These are phyloP conservation scores for Leccinellum luteum DNA, from an alignment of 768 basidiomycete genomes.

Conservation along the genomic window DNA sequence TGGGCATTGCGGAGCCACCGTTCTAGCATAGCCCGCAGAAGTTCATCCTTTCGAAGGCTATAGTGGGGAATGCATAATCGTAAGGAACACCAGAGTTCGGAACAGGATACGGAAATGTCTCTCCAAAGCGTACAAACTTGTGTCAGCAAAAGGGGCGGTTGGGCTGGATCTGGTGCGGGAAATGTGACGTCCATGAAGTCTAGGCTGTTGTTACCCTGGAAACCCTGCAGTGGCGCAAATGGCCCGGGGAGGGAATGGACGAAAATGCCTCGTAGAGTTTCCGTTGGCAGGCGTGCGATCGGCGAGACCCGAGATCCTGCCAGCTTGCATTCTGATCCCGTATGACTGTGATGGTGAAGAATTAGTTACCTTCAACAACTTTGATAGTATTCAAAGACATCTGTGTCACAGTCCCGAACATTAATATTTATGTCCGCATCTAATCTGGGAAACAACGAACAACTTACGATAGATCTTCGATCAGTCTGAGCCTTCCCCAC, in stretches of 20 bases:
- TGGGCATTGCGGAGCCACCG: neutral
- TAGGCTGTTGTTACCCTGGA: neutral
- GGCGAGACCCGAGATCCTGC: neutral
- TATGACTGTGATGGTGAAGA: neutral
- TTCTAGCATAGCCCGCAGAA: neutral
- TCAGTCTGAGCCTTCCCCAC: too few relatives aligned
- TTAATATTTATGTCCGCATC: neutral
- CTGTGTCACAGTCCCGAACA: neutral
- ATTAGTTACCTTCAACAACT: neutral
- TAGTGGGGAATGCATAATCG: neutral
- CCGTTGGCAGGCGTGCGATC: neutral
- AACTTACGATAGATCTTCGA: too few relatives aligned
- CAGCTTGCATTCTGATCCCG: neutral
- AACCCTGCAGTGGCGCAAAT: neutral
- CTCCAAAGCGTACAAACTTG: neutral
- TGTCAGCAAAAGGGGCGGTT: neutral
- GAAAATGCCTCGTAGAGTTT: neutral
- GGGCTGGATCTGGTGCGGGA: neutral
- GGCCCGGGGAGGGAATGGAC: neutral
- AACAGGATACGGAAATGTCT: neutral
- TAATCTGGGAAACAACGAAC: neutral
- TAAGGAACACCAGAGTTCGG: conserved; percentile 1
- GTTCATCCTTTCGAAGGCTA: neutral
- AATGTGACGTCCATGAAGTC: neutral
- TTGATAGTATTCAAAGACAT: neutral